Conservation (phyloP, 805 yeast species). For the Soucietia sequanensis region DNA sequence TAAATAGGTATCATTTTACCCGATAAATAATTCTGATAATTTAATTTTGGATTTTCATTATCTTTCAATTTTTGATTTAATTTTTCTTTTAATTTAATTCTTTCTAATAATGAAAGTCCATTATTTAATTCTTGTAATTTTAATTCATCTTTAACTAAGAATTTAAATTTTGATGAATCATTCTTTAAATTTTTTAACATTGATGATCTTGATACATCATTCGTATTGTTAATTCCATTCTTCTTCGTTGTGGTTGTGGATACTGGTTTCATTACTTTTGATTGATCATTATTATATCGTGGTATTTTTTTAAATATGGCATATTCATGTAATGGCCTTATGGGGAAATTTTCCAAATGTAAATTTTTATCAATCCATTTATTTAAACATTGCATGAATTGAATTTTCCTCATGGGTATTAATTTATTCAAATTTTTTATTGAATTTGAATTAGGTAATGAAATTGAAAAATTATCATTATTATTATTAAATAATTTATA, state of each 20-base stretch:
- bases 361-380: slow-evolving; percentile 22
- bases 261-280: not conserved
- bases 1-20: slow-evolving; percentile 31
- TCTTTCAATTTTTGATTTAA: slow-evolving; percentile 11
- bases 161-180: slow-evolving; percentile 33
- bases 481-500: slow-evolving; percentile 9
- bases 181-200: slow-evolving; percentile 23
- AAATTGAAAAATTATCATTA: slow-evolving; percentile 1
- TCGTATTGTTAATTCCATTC: slow-evolving; percentile 1
- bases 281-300: no score
- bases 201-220: slow-evolving; percentile 4
- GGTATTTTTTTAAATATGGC: not conserved
- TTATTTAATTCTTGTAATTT: slow-evolving; percentile 13
- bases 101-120: slow-evolving; percentile 35
- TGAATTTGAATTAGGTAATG: slow-evolving; percentile 9
- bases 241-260: no score
- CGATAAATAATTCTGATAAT: slow-evolving; percentile 19
- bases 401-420: slow-evolving; percentile 15
- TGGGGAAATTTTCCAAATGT: slow-evolving; percentile 7
- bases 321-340: not conserved
- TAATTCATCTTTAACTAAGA: slow-evolving; percentile 24
- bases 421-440: slow-evolving; percentile 11
- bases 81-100: slow-evolving; percentile 37
- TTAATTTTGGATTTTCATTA: slow-evolving; percentile 18
- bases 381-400: slow-evolving; percentile 15